Evolutionary conservation across 345 rosid genomes (phyloP).

Genomic region (Eucalyptus regnans): DNA sequence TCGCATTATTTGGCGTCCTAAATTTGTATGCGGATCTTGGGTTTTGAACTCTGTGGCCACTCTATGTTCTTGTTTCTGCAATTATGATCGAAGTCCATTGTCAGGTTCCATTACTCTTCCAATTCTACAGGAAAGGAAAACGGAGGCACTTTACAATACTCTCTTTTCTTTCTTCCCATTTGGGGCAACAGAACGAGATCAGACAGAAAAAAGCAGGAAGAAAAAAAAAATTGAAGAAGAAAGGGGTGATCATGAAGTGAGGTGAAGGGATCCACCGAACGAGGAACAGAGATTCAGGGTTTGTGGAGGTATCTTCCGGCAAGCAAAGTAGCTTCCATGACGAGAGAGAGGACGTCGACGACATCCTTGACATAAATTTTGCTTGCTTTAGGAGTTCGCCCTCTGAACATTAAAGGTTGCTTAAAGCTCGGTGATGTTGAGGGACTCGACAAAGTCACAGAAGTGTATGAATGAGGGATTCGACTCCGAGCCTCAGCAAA

Average conservation of each 20-base stretch:
- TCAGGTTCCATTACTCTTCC: background rate
- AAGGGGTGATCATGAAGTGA: too few species aligned
- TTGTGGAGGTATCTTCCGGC: slow-evolving; percentile 5
- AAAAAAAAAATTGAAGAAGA: too few species aligned
- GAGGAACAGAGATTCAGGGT: too few species aligned
- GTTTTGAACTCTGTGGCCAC: background rate
- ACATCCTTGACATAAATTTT: too few species aligned
- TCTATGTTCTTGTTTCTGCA: background rate
- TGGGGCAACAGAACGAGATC: too few species aligned
- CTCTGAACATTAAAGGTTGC: background rate
- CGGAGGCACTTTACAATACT: background rate
- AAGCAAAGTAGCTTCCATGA: slow-evolving; percentile 81
- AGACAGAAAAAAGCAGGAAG: too few species aligned
- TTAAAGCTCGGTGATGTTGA: background rate
- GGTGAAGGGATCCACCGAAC: too few species aligned
- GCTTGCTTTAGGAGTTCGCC: slow-evolving; percentile 35
- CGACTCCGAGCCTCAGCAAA: too few species aligned
- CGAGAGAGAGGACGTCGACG: slow-evolving; percentile 11
- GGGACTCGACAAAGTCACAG: background rate
- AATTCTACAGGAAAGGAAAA: background rate
- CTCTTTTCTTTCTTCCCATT: background rate
- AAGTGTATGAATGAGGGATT: background rate
- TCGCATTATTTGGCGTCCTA: background rate
- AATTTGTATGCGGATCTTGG: background rate
- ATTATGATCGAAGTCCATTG: background rate